Evolutionary conservation across 495 filamentous ascomycete species (phyloP), one percentile per base, ranked within the genome.

Genomic region (Aspergillus olivimuriae): DNA sequence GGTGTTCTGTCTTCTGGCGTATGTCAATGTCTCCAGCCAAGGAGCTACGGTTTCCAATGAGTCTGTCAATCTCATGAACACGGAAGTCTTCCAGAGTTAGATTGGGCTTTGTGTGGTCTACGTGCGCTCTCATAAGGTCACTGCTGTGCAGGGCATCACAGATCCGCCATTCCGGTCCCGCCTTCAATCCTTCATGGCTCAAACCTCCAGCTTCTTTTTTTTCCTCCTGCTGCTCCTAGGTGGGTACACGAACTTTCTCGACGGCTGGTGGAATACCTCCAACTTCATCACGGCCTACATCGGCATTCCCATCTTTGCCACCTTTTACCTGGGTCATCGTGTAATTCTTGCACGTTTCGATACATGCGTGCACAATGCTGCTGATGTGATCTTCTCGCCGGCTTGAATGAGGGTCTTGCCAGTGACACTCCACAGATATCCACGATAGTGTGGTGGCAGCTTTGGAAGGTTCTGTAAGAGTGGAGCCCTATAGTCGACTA

Each of bases 241-340:
- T 44, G 78, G 80, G 6, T 83, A 80, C 46, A 63, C 68, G 36
- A 75, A 78, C 17, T 82, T 82, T 48, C 76, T 77, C 50, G 72
- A 74, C 1, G 62, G 69, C 0, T 57, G 72, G 10, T 68, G 57
- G 38, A 53, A 33, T 28, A 49, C 55, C 3, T 52, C 57, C 35
- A 56, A 40, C 9, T 69, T 69, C 26, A 43, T 69, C 4, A 48
- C 61, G 0, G 52, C 57, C 0, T 69, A 69, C 23, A 49, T 66
- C 19, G 74, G 80, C 34, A 73, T 83, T 21, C 76, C 76, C 0
- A 66, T 82, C 19, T 28, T 28, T 11, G 6, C 11, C 6, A 6
- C 6, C 11, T 6, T 28, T 11, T 28, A 28, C 24, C 11, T 28
- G 5, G 5, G 6, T 11, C 24, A 28, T 11, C 24, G 24, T n/a